Percentiles rank a stretch among this genome's conserved stretches.
These are phyloP conservation scores for Blastomyces gilchristii DNA, from an alignment of 2,329 filamentous ascomycete species.

Conservation along the genomic window DNA sequence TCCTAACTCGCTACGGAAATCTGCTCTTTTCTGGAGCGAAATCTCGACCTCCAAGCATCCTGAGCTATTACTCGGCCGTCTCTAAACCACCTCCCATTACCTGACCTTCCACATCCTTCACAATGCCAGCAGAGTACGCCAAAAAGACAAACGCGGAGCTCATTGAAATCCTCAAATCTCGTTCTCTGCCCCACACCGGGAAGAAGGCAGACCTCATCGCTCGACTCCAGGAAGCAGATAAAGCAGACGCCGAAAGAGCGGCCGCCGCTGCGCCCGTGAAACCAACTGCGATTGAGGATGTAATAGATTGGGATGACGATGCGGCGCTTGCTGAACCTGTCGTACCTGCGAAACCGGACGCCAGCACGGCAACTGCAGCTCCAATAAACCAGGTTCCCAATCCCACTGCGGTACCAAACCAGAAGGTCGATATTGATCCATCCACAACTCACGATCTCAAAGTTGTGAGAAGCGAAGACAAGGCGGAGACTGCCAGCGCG, in stretches of 20 bases:
- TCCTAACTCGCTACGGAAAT: neutral
- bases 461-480: conserved; percentile 23
- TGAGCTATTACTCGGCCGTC: neutral
- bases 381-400: conserved; percentile 29
- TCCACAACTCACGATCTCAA: conserved; percentile 31
- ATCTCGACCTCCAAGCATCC: neutral
- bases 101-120: conserved; percentile 5
- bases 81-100: neutral
- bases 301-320: conserved; percentile 38
- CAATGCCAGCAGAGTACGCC: conserved; percentile 37
- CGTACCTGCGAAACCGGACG: conserved; percentile 23
- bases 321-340: conserved; percentile 20
- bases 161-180: conserved; percentile 40
- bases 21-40: neutral
- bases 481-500: conserved; percentile 4
- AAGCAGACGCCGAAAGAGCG: conserved; percentile 29
- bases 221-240: conserved; percentile 38
- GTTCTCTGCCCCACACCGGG: conserved; percentile 38
- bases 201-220: conserved; percentile 43
- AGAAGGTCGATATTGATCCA: conserved; percentile 29
- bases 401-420: conserved; percentile 32
- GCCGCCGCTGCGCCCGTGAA: conserved; percentile 10
- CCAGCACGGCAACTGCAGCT: conserved; percentile 22
- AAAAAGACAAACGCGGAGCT: conserved; percentile 43
- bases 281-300: conserved; percentile 29